Evolutionary conservation across 352 stramenopile genomes (phyloP), one percentile per base, ranked within the genome.

Genomic region (Globisporangium heterothallicum): DNA sequence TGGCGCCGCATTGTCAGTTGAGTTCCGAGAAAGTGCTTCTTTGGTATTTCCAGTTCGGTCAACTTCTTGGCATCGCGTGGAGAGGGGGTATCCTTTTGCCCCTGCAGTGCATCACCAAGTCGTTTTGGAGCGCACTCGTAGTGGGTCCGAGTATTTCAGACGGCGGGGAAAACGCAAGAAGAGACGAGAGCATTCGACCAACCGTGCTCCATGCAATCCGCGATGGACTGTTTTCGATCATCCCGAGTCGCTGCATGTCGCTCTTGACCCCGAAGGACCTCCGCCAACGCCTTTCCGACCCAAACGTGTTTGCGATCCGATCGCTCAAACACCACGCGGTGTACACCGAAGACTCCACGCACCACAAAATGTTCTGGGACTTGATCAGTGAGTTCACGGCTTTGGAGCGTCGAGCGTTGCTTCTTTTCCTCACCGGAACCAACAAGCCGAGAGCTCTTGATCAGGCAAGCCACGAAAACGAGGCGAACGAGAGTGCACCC

Each of bases 31-130:
- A 84, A 19, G 46, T 76, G 8, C 27, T 86, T 2, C 46, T 68
- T n/a, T 86, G 66, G 66, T 86, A 72, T 41, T 84, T 74, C 30
- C 61, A 66, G 13, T 54, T 89, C 8, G 81, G 78, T 0, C 72
- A 83, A 45, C 12, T 86, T 13, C 51, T 90, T 7, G 78, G 78
- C 6, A 78, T 90, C 18, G 66, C 74, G 0, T 92, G 81, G 81
- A 62, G 78, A 3, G 64, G 68, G 6, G 57, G 63, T 6, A 43
- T 73, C 6, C 21, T 78, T 4, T 32, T 88, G 0, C 77, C 81
- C 1, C 64, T 90, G 16, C 59, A 81, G 46, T 86, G 73, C 32
- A 0, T 88, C n/a, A 72, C 68, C 0, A 40, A 19, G 0, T 25
- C 40, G 4, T 82, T 88, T 18, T 90, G 76, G 76, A 14, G 52